Percentiles rank a stretch among this genome's conserved stretches.
These are phyloP conservation scores for Papiliotrema nemorosa DNA, from an alignment of 1,284 basidiomycete species.

Conservation along the genomic window DNA sequence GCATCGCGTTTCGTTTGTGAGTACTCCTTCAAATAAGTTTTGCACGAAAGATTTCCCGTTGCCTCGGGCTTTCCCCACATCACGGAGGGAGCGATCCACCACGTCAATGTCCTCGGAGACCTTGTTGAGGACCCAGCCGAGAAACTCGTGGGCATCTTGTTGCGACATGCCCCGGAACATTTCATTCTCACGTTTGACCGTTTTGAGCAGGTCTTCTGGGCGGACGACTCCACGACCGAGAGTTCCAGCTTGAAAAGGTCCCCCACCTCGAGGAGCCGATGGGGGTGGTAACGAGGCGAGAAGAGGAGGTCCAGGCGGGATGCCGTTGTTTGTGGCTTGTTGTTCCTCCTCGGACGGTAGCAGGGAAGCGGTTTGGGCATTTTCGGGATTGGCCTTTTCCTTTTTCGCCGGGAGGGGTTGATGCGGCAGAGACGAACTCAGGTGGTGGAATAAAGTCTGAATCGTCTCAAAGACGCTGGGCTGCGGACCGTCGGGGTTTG, in stretches of 20 bases:
- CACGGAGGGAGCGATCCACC: conserved; percentile 50
- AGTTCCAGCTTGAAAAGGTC: conserved; percentile 45
- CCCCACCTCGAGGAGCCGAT: conserved; percentile 42
- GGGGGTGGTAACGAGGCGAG: conserved; percentile 44
- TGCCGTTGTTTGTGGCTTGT: conserved; percentile 15
- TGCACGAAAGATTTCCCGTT: conserved; percentile 75
- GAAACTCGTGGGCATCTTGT: conserved; percentile 95
- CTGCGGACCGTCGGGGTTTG: conserved; percentile 60
- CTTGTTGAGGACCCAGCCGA: conserved; percentile 89
- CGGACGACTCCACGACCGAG: conserved; percentile 76
- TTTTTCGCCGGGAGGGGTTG: conserved; percentile 40
- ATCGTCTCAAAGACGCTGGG: conserved; percentile 83
- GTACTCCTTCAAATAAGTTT: conserved; percentile 82
- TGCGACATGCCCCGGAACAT: conserved; percentile 81
- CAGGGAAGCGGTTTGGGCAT: conserved; percentile 34
- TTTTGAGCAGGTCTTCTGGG: conserved; percentile 83
- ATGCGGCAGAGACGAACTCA: conserved; percentile 51
- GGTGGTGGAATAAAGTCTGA: conserved; percentile 80
- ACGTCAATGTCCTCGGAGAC: conserved; percentile 89
- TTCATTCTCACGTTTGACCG: conserved; percentile 82
- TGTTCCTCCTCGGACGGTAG: conserved; percentile 20
- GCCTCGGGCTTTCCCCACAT: conserved; percentile 24
- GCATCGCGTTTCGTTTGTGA: conserved; percentile 96
- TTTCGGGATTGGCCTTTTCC: conserved; percentile 21
- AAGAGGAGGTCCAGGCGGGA: conserved; percentile 43